phyloP scores from a whole-genome alignment of 1,139 yeast species.

The Geotrichum carabidarum region DNA sequence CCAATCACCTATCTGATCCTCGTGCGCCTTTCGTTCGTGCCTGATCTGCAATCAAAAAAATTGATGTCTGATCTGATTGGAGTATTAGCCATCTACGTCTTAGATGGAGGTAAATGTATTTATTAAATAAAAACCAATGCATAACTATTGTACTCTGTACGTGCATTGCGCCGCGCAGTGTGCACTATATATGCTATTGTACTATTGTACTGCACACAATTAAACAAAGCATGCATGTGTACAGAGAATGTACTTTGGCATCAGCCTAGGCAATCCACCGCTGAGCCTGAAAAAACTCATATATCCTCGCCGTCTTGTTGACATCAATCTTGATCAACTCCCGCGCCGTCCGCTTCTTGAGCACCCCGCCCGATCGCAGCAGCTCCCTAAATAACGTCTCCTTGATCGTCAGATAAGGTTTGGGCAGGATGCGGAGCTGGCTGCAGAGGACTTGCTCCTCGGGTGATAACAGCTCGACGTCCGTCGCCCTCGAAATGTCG shows the following conservation, averaged over 20 bases:
- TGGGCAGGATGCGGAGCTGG: conserved; percentile 78
- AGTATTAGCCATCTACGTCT: too few relatives aligned
- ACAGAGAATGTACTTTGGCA: background rate
- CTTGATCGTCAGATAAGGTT: conserved; percentile 88
- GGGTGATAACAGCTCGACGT: conserved; percentile 70
- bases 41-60: too few relatives aligned
- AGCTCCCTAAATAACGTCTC: conserved; percentile 88
- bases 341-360: conserved; percentile 78
- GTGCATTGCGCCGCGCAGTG: too few relatives aligned
- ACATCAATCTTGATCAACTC: conserved; percentile 82
- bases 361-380: conserved; percentile 71
- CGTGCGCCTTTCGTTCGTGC: too few relatives aligned
- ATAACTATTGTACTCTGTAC: too few relatives aligned
- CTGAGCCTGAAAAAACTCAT: conserved; percentile 87
- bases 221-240: background rate
- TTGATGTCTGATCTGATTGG: too few relatives aligned
- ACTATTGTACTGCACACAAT: background rate
- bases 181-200: too few relatives aligned
- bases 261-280: conserved; percentile 55
- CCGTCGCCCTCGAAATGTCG: conserved; percentile 81
- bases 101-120: too few relatives aligned
- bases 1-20: too few relatives aligned
- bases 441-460: conserved; percentile 86
- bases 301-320: conserved; percentile 76
- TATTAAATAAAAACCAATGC: too few relatives aligned